These are phyloP conservation scores for Diaporthe sp. DNA, from an alignment of 2,329 filamentous ascomycete genomes.

Conservation along the genomic window DNA sequence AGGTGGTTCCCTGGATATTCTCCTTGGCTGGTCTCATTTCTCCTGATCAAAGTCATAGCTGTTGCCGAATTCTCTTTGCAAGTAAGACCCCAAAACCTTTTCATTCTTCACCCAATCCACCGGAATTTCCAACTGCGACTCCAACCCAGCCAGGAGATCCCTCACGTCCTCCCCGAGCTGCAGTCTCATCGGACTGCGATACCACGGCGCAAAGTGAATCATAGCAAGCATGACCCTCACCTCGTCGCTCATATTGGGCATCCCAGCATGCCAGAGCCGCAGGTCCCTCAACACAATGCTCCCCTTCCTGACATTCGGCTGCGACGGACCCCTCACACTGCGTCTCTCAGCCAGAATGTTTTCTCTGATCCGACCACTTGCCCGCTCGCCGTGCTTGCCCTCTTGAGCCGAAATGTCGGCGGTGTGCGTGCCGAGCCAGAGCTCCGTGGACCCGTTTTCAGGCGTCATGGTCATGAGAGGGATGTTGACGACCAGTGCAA, in stretches of 20 bases:
- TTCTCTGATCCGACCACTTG: conserved; percentile 64
- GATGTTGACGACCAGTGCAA: conserved; percentile 69
- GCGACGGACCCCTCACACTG: conserved; percentile 58
- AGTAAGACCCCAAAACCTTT: conserved; percentile 59
- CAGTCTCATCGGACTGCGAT: conserved; percentile 69
- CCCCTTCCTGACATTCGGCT: conserved; percentile 67
- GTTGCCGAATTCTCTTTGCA: conserved; percentile 72
- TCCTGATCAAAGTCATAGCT: conserved; percentile 73
- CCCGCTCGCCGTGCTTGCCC: conserved; percentile 64
- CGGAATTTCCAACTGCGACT: conserved; percentile 59
- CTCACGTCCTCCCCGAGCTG: conserved; percentile 66
- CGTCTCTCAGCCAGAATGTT: conserved; percentile 56
- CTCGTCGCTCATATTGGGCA: conserved; percentile 67
- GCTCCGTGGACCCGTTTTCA: conserved; percentile 68
- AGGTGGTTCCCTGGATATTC: no score
- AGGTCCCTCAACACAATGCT: conserved; percentile 71
- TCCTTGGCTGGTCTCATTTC: conserved; percentile 24
- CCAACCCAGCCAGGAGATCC: conserved; percentile 55
- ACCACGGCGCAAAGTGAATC: conserved; percentile 72
- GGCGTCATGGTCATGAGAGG: conserved; percentile 64
- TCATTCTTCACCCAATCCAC: conserved; percentile 62
- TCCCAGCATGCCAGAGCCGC: conserved; percentile 74
- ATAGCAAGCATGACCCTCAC: conserved; percentile 72
- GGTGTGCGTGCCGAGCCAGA: conserved; percentile 71
- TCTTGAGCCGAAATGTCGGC: conserved; percentile 58